phyloP scores from a whole-genome alignment of 345 rosid genomes.

The Populus euphratica region DNA sequence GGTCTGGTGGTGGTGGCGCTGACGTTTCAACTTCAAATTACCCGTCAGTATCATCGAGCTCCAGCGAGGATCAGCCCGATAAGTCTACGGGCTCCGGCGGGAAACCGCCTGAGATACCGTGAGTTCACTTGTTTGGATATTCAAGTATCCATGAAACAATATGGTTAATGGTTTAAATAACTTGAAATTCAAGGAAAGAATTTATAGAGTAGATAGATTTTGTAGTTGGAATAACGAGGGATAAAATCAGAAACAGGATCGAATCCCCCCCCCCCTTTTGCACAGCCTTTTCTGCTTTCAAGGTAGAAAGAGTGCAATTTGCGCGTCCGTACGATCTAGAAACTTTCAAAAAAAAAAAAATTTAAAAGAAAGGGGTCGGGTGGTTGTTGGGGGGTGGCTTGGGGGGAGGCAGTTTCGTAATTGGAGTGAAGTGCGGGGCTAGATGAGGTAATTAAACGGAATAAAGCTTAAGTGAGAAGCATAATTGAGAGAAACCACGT shows the following conservation, averaged over 20 bases:
- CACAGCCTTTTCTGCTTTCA: not conserved
- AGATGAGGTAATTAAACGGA: constrained; percentile 16
- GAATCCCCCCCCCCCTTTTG: not conserved
- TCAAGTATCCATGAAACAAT: not conserved
- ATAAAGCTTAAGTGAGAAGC: not conserved
- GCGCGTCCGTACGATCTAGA: constrained; percentile 43
- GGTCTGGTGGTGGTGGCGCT: constrained; percentile 16
- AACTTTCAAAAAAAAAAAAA: constrained; percentile 7
- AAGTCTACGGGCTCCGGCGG: constrained; percentile 71
- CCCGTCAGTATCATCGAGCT: constrained; percentile 70
- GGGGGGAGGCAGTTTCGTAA: constrained; percentile 39
- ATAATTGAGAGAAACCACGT: constrained; percentile 18
- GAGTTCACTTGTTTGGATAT: constrained; percentile 37
- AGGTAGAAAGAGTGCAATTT: constrained; percentile 26
- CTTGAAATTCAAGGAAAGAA: not conserved
- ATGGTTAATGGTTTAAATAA: constrained; percentile 1
- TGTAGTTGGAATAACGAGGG: not conserved
- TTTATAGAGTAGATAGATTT: not conserved
- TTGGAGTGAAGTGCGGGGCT: constrained; percentile 18
- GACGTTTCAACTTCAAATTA: constrained; percentile 47
- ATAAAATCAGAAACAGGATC: constrained; percentile 13
- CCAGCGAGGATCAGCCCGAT: constrained; percentile 83
- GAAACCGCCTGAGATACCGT: constrained; percentile 80
- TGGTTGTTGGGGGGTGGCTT: not conserved
- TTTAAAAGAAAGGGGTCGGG: not conserved